Conservation (phyloP, 129 eudicot species). For the Lactuca saligna region DNA sequence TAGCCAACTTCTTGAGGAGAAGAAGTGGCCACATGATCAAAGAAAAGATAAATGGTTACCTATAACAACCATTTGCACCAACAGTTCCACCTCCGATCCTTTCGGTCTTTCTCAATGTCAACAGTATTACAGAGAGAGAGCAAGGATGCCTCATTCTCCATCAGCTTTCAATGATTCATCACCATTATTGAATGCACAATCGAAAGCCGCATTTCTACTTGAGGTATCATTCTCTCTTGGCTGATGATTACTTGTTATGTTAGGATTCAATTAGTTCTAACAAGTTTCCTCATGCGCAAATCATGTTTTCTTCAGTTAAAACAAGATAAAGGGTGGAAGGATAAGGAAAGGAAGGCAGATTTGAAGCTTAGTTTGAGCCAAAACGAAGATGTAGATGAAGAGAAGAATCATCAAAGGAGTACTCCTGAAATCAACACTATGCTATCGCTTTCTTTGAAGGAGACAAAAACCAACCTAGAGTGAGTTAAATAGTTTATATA, state of each 20-base stretch:
- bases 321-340: constrained; percentile 29
- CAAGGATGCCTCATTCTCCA: constrained; percentile 21
- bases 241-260: not conserved
- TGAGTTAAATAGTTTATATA: constrained; percentile 22
- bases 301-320: constrained; percentile 33
- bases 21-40: constrained; percentile 54
- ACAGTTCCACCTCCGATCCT: constrained; percentile 6
- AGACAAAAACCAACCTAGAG: constrained; percentile 31
- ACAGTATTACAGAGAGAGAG: constrained; percentile 24
- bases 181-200: constrained; percentile 17
- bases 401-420: constrained; percentile 23
- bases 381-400: constrained; percentile 19
- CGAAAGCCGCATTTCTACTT: constrained; percentile 21
- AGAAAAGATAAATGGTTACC: constrained; percentile 34
- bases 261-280: not conserved
- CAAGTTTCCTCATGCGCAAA: not conserved
- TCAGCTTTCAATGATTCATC: constrained; percentile 14
- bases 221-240: constrained; percentile 34
- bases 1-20: constrained; percentile 56
- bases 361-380: constrained; percentile 63
- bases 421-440: constrained; percentile 52
- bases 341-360: constrained; percentile 44
- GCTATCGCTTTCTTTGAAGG: constrained; percentile 72
- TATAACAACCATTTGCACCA: constrained; percentile 17
- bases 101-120: constrained; percentile 19